Conservation (phyloP, 371 early-diverging fungal species). For the Entomophthora muscae region DNA sequence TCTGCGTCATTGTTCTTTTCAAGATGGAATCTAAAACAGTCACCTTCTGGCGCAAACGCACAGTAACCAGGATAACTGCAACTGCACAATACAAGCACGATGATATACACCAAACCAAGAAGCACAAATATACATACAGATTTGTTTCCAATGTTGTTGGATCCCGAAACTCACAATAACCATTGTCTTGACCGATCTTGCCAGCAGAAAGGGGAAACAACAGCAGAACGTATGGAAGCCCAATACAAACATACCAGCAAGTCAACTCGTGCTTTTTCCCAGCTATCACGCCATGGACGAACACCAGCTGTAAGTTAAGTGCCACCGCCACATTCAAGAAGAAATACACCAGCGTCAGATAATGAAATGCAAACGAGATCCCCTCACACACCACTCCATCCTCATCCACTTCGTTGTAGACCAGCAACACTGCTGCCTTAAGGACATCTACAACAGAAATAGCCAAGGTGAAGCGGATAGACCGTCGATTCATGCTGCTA, state of each 20-base stretch:
- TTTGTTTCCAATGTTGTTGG: background rate
- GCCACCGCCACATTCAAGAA: constrained; percentile 1
- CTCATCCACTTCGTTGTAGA: background rate
- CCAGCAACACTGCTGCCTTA: background rate
- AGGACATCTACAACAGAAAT: background rate
- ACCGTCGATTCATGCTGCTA: background rate
- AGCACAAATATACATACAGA: background rate
- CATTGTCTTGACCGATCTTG: background rate
- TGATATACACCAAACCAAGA: background rate
- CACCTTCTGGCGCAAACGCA: background rate
- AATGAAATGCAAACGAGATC: background rate
- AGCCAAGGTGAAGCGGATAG: background rate
- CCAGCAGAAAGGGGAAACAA: background rate
- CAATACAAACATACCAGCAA: background rate
- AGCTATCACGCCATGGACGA: constrained; percentile 1
- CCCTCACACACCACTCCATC: background rate
- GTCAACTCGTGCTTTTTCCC: background rate
- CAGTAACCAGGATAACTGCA: background rate
- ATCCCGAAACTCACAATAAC: background rate
- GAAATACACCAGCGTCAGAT: background rate
- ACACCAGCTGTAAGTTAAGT: constrained; percentile 6
- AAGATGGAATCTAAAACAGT: background rate
- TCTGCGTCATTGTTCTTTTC: background rate
- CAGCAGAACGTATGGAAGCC: background rate
- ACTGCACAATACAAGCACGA: constrained; percentile 2